A percentile compares a stretch with the other conserved stretches of the same genome.
Conservation (phyloP, 176 grass and related monocot species). For the Juncus effusus region DNA sequence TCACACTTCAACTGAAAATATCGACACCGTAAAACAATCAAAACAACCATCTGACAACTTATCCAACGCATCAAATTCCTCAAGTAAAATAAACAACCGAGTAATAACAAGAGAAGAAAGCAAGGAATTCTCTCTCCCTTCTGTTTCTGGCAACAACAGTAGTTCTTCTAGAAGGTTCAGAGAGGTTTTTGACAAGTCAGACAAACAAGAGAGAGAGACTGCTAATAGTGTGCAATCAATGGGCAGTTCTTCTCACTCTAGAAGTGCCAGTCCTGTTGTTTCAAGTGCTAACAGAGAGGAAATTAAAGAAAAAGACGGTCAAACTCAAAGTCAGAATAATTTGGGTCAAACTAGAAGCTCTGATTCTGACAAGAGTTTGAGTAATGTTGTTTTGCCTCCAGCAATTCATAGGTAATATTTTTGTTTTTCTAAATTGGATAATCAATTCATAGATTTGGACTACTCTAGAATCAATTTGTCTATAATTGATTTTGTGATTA, state of each 20-base stretch:
- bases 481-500: constrained; percentile 29
- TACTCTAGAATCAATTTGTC: too few species aligned
- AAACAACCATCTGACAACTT: constrained; percentile 39
- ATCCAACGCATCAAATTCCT: constrained; percentile 36
- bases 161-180: constrained; percentile 33
- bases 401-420: constrained; percentile 37
- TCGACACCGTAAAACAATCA: background rate
- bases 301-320: constrained; percentile 41
- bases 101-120: constrained; percentile 29
- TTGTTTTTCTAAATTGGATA: too few species aligned
- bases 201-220: constrained; percentile 32
- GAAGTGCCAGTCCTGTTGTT: constrained; percentile 42
- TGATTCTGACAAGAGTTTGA: constrained; percentile 33
- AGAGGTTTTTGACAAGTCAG: constrained; percentile 7
- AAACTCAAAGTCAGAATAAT: background rate
- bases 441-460: too few species aligned
- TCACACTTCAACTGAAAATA: constrained; percentile 12
- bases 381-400: constrained; percentile 37
- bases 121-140: constrained; percentile 20
- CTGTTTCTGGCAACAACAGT: constrained; percentile 32
- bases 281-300: constrained; percentile 34
- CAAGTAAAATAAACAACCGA: constrained; percentile 27
- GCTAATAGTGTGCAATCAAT: constrained; percentile 44
- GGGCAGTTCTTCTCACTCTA: constrained; percentile 6
- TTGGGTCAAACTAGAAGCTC: constrained; percentile 25